A percentile compares a stretch with the other conserved stretches of the same genome.
Evolutionary conservation across 495 filamentous ascomycete genomes (phyloP).

Genomic region (Aspergillus carlsbadensis): DNA sequence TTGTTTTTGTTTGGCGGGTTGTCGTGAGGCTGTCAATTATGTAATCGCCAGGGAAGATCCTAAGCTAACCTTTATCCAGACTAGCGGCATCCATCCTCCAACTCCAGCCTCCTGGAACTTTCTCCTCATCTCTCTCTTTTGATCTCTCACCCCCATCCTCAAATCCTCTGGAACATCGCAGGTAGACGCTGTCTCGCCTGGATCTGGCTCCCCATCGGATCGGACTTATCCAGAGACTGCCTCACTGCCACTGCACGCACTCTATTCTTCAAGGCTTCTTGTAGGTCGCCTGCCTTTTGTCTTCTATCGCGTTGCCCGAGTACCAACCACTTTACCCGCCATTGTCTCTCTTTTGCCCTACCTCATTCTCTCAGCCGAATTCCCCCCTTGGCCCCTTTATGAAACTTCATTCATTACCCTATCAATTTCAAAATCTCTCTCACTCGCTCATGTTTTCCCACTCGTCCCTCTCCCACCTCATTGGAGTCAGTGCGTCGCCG

Average conservation of each 20-base stretch:
- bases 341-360: conserved; percentile 24
- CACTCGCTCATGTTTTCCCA: conserved; percentile 22
- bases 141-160: conserved; percentile 17
- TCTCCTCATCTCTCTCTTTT: conserved; percentile 3
- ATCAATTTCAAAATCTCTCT: not conserved
- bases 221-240: conserved; percentile 17
- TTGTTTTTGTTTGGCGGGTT: too few relatives aligned
- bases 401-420: conserved; percentile 7
- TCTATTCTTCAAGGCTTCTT: conserved; percentile 42
- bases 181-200: conserved; percentile 18
- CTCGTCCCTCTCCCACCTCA: conserved; percentile 6
- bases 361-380: conserved; percentile 14
- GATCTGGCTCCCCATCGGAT: conserved; percentile 16
- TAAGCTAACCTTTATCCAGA: too few relatives aligned
- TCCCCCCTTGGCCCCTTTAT: conserved; percentile 17
- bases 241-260: conserved; percentile 12
- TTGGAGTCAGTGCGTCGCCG: conserved; percentile 18
- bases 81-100: conserved; percentile 24
- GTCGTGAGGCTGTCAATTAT: not conserved
- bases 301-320: conserved; percentile 22
- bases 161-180: conserved; percentile 9
- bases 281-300: conserved; percentile 45
- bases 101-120: conserved; percentile 17
- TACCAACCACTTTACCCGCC: conserved; percentile 10
- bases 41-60: not conserved